phyloP scores from a whole-genome alignment of 208 protist genomes.

The Leishmania lainsoni region DNA sequence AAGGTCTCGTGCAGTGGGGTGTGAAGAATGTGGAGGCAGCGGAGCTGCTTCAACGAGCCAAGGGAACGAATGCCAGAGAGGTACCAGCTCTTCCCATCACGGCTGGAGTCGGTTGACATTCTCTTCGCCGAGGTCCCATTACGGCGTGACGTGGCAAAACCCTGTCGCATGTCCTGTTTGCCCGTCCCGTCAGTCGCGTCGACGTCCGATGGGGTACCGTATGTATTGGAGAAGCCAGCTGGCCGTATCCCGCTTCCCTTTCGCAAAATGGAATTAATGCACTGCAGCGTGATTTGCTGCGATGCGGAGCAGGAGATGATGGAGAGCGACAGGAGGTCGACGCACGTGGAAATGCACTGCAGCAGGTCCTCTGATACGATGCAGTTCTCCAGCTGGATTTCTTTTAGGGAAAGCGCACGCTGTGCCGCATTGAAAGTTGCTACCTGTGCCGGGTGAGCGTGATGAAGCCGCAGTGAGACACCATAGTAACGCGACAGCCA shows the following conservation, averaged over 20 bases:
- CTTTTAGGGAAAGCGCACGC: slow-evolving; percentile 44
- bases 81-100: slow-evolving; percentile 57
- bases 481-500: slow-evolving; percentile 77
- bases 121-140: background rate
- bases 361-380: slow-evolving; percentile 58
- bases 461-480: slow-evolving; percentile 59
- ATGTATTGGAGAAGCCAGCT: slow-evolving; percentile 6
- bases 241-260: slow-evolving; percentile 25
- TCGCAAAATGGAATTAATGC: slow-evolving; percentile 76
- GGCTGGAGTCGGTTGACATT: background rate
- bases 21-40: slow-evolving; percentile 59
- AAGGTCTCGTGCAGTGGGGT: slow-evolving; percentile 61
- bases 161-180: background rate
- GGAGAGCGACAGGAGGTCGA: slow-evolving; percentile 52
- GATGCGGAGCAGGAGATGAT: slow-evolving; percentile 52
- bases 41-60: slow-evolving; percentile 56
- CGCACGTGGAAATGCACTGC: slow-evolving; percentile 66
- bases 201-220: background rate
- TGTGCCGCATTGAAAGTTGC: slow-evolving; percentile 52
- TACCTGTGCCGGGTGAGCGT: slow-evolving; percentile 51
- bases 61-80: slow-evolving; percentile 60
- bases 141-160: background rate
- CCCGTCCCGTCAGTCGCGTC: background rate
- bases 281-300: slow-evolving; percentile 54
- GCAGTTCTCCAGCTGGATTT: slow-evolving; percentile 53